Evolutionary conservation across 1,139 yeast species (phyloP).

Genomic region (Zygoascus hellenicus): DNA sequence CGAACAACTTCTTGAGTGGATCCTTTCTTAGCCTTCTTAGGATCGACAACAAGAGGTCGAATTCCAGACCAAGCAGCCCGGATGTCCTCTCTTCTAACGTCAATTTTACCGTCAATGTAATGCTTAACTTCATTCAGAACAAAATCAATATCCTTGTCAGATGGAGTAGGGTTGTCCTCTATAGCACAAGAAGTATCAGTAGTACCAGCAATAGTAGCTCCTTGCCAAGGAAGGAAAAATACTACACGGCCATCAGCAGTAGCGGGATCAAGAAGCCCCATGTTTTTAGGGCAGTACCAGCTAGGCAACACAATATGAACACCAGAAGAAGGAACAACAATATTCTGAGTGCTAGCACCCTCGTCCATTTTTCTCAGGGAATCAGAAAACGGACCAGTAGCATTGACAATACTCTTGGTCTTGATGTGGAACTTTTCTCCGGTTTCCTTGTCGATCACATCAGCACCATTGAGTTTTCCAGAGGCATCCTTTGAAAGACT

Average conservation of each 20-base stretch:
- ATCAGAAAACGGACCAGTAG: conserved; percentile 94
- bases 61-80: conserved; percentile 97
- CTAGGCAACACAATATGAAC: conserved; percentile 91
- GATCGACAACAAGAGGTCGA: conserved; percentile 90
- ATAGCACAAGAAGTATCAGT: conserved; percentile 77
- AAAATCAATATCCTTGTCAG: conserved; percentile 86
- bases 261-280: conserved; percentile 87
- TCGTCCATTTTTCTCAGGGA: conserved; percentile 80
- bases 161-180: conserved; percentile 64
- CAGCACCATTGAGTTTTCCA: conserved; percentile 65
- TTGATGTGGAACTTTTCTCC: conserved; percentile 38
- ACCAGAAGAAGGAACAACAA: conserved; percentile 94
- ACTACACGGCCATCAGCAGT: conserved; percentile 95
- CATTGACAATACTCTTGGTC: conserved; percentile 78
- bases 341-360: conserved; percentile 43
- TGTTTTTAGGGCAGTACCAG: conserved; percentile 79
- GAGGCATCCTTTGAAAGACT: conserved; percentile 61
- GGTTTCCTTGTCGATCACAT: conserved; percentile 62
- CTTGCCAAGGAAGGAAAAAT: conserved; percentile 98
- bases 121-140: conserved; percentile 83
- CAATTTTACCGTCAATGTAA: conserved; percentile 68
- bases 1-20: conserved; percentile 82
- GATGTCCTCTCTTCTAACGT: conserved; percentile 85
- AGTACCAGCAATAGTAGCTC: conserved; percentile 93
- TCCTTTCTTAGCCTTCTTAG: conserved; percentile 42